Evolutionary conservation across 2,329 filamentous ascomycete genomes (phyloP).

Genomic region (Hypoxylon sp.): DNA sequence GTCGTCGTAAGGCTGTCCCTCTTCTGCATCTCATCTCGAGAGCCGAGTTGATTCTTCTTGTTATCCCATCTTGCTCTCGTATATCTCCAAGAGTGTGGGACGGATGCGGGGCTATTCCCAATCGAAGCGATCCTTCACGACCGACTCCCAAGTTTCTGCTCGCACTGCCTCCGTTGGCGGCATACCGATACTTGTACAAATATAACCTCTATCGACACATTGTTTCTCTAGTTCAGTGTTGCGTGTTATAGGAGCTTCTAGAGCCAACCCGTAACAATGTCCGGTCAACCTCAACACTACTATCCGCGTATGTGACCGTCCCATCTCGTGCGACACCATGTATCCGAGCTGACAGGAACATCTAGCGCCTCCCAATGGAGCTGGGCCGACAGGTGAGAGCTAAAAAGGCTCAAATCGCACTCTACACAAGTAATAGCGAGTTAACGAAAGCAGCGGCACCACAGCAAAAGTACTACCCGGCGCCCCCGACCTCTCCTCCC

Average conservation of each 20-base stretch:
- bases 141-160: conserved; percentile 9
- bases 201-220: not conserved
- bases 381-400: conserved; percentile 44
- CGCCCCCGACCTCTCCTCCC: conserved; percentile 57
- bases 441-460: conserved; percentile 35
- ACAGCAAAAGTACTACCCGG: conserved; percentile 53
- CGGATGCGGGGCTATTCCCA: conserved; percentile 24
- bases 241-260: not conserved
- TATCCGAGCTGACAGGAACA: conserved; percentile 28
- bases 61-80: not conserved
- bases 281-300: conserved; percentile 48
- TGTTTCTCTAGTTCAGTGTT: not conserved
- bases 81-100: conserved; percentile 5
- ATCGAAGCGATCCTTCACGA: conserved; percentile 17
- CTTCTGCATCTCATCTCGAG: too few species aligned
- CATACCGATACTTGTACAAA: conserved; percentile 1
- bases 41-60: not conserved
- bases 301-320: conserved; percentile 55
- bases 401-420: conserved; percentile 9
- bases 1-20: not conserved
- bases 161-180: conserved; percentile 2
- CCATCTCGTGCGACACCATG: conserved; percentile 9
- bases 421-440: conserved; percentile 30
- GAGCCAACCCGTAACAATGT: conserved; percentile 46
- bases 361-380: conserved; percentile 53